Conservation (phyloP, 768 basidiomycete species). For the Russula virescens region DNA sequence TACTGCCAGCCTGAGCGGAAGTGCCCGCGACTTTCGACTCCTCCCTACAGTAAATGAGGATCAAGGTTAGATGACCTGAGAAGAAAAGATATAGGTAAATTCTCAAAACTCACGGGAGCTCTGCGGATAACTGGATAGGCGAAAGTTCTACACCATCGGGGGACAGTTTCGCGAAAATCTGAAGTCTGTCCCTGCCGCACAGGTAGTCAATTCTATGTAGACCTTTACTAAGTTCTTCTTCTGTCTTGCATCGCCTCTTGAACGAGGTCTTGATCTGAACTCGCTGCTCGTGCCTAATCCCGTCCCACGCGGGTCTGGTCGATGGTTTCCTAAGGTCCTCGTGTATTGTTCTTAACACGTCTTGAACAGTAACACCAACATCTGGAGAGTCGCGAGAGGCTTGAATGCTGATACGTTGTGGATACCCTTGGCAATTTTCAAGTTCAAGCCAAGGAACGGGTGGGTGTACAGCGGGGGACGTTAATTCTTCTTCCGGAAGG, state of each 20-base stretch:
- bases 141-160: neutral
- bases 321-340: neutral
- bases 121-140: no score
- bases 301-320: neutral
- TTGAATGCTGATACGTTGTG: neutral
- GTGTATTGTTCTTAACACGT: constrained; percentile 1
- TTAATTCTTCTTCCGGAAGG: constrained; percentile 5
- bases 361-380: constrained; percentile 1
- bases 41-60: no score
- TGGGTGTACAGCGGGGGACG: constrained; percentile 3
- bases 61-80: no score
- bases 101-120: no score
- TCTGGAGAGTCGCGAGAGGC: neutral
- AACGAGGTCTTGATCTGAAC: neutral
- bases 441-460: neutral
- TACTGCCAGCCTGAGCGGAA: no score
- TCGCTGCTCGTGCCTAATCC: neutral
- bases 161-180: constrained; percentile 1
- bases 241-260: neutral
- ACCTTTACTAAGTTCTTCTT: neutral
- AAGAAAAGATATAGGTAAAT: no score
- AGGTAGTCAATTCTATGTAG: neutral
- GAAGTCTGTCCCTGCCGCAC: constrained; percentile 5
- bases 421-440: constrained; percentile 11
- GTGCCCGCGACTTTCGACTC: no score